Conservation (phyloP, 2,329 filamentous ascomycete genomes). For the Cordyceps tenuipes region DNA sequence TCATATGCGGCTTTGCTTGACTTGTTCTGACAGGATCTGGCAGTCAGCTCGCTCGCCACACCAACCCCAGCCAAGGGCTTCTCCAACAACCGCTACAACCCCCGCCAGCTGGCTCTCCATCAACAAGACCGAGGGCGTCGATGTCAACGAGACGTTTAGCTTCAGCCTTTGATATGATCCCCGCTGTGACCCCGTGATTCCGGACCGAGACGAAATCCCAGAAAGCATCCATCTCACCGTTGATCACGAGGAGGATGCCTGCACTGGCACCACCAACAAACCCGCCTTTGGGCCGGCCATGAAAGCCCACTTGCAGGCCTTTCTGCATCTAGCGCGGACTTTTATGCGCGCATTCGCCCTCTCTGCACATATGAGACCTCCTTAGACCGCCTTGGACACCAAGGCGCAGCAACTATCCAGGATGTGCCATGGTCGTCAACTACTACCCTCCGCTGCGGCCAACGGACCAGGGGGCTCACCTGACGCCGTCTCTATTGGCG, state of each 20-base stretch:
- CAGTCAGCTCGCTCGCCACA: constrained; percentile 29
- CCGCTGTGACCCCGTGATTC: constrained; percentile 37
- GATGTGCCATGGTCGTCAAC: constrained; percentile 33
- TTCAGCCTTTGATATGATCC: constrained; percentile 46
- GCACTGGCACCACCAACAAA: constrained; percentile 40
- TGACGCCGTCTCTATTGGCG: constrained; percentile 33
- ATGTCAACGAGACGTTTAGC: constrained; percentile 42
- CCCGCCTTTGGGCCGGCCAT: constrained; percentile 39
- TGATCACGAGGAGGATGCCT: constrained; percentile 42
- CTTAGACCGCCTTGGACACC: constrained; percentile 45
- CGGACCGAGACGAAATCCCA: constrained; percentile 32
- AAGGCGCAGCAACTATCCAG: constrained; percentile 46
- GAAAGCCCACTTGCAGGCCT: constrained; percentile 38
- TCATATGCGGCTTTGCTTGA: constrained; percentile 27
- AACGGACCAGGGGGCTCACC: background rate
- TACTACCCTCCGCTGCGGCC: constrained; percentile 27
- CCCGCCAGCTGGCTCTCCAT: constrained; percentile 34
- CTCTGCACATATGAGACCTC: constrained; percentile 41
- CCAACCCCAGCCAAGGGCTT: constrained; percentile 20
- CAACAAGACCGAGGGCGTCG: constrained; percentile 40
- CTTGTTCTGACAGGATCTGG: constrained; percentile 41
- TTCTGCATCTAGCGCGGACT: constrained; percentile 41
- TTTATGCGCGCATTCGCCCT: constrained; percentile 47
- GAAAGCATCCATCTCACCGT: constrained; percentile 33
- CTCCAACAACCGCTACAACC: constrained; percentile 38